phyloP scores from a whole-genome alignment of 129 eudicot genomes.

The Erigeron canadensis region DNA sequence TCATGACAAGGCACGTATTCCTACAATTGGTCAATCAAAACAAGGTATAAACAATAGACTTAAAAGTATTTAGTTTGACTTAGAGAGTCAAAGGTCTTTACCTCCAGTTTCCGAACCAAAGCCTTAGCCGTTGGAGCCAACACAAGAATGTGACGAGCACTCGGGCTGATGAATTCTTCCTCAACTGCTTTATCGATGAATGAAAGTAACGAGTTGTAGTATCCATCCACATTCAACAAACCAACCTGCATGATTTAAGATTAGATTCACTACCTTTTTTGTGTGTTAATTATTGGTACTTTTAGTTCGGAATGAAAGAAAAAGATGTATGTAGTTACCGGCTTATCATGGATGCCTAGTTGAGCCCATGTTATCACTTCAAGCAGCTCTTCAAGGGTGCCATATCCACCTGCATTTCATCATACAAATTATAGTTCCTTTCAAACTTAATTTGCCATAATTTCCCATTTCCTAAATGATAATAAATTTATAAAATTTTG shows the following conservation, averaged over 20 bases:
- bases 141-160: conserved; percentile 48
- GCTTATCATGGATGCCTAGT: conserved; percentile 58
- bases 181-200: conserved; percentile 58
- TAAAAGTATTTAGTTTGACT: not conserved
- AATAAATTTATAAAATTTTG: conserved; percentile 17
- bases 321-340: conserved; percentile 28
- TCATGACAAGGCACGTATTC: conserved; percentile 60
- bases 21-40: conserved; percentile 25
- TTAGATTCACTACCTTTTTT: not conserved
- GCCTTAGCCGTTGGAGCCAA: conserved; percentile 51
- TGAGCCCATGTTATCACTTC: conserved; percentile 68
- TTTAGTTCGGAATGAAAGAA: conserved; percentile 4
- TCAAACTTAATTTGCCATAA: conserved; percentile 3
- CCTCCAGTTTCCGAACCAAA: conserved; percentile 51
- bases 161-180: conserved; percentile 58
- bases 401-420: conserved; percentile 51
- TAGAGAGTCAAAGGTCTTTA: conserved; percentile 15
- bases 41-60: conserved; percentile 23
- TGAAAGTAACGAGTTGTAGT: conserved; percentile 46
- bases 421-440: conserved; percentile 19
- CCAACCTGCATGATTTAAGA: conserved; percentile 42
- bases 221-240: conserved; percentile 57
- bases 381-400: conserved; percentile 61
- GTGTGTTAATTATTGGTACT: not conserved
- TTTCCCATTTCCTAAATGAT: conserved; percentile 23